Percentiles rank a stretch among this genome's conserved stretches.
Evolutionary conservation across 2,329 filamentous ascomycete genomes (phyloP).

Genomic region (Talaromyces amestolkiae): DNA sequence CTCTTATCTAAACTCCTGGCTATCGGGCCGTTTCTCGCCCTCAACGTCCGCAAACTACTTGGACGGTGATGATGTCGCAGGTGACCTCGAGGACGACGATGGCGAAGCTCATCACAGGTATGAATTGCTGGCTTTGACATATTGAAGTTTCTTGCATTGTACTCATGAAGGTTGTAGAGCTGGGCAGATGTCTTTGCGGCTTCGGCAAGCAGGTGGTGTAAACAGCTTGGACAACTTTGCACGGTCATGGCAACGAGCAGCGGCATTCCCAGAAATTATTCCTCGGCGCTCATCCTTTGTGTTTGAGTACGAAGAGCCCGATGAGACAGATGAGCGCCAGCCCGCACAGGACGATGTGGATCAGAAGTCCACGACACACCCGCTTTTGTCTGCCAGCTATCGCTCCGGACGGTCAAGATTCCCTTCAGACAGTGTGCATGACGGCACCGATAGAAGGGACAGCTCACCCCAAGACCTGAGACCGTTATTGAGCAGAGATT

Average conservation of each 20-base stretch:
- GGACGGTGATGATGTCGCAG: conserved; percentile 5
- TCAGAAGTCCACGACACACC: conserved; percentile 1
- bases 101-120: conserved; percentile 22
- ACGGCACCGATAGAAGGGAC: background rate
- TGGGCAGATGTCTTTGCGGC: conserved; percentile 47
- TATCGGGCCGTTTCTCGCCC: conserved; percentile 17
- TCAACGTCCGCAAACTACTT: conserved; percentile 13
- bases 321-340: conserved; percentile 44
- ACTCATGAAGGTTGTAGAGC: conserved; percentile 23
- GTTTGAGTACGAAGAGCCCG: conserved; percentile 47
- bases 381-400: conserved; percentile 11
- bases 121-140: background rate
- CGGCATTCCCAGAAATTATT: conserved; percentile 82
- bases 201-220: conserved; percentile 73
- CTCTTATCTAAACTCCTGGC: conserved; percentile 17
- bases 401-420: conserved; percentile 13
- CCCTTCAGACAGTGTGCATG: conserved; percentile 7
- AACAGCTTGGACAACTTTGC: conserved; percentile 95
- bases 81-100: conserved; percentile 18
- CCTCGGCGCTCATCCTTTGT: conserved; percentile 75
- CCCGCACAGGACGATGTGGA: conserved; percentile 25
- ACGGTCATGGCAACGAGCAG: conserved; percentile 86
- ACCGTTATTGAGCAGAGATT: conserved; percentile 21
- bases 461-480: conserved; percentile 18
- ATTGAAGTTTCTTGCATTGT: background rate